Evolutionary conservation across 2,329 filamentous ascomycete species (phyloP), one percentile per base, ranked within the genome.

Genomic region (Talaromyces sp.): DNA sequence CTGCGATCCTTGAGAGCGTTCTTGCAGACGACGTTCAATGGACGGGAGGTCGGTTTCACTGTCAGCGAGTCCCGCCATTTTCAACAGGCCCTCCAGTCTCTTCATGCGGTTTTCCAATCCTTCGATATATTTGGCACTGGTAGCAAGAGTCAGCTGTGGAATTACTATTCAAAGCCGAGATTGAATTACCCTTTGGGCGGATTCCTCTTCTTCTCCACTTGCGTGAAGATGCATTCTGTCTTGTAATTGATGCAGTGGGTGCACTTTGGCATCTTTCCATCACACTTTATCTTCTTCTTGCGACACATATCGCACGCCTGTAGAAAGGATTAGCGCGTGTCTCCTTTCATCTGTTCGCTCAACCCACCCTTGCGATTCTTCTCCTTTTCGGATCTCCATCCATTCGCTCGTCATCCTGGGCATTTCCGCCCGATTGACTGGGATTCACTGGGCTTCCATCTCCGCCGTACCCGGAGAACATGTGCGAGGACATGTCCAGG

Each of bases 211-310:
- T 99, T 99, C 80, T 99, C 95, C 41, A 98, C 93, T 73, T 96
- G 92, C 0, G 95, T 98, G 73, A 98, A 98, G 68, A 96, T 86
- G 75, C 93, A 99, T 69, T 96, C 92, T 5, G 93, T 97, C 82
- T 97, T 97, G 81, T 97, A 97, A 75, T 97, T 98, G 74, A 89
- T 89, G 75, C 93, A 99, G 77, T 98, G 95, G 8, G 91, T 93
- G 77, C 95, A 99, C 63, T 92, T 87, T 41, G 95, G 93, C 77
- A 96, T 86, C 78, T 96, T 96, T 67, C 95, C 93, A 73, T 98
- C 95, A 77, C 93, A 98, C 79, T 98, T 98, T 78, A 98, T 96
- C 78, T 91, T 82, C 78, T 89, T 89, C 79, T 96, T 96, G 69
- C 93, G 85, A 74, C 93, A 98, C 92, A 96, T 96, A 69, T 96